Percentiles rank a stretch among this genome's conserved stretches.
These are phyloP conservation scores for Pseudonectria buxi DNA, from an alignment of 2,329 filamentous ascomycete species.

Conservation along the genomic window DNA sequence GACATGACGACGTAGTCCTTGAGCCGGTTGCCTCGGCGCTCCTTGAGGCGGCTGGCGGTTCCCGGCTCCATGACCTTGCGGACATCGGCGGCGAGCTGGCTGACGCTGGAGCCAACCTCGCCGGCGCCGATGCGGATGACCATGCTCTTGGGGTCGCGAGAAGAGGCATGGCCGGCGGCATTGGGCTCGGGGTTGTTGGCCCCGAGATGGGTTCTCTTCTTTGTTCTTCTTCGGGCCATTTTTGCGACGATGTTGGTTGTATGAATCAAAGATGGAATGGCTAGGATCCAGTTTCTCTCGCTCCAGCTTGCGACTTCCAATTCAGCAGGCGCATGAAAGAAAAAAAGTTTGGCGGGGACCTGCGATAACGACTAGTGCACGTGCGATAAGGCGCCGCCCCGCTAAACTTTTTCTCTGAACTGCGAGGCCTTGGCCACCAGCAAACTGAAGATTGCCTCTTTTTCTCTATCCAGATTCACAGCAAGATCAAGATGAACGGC, in stretches of 20 bases:
- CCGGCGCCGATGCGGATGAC: slow-evolving; percentile 94
- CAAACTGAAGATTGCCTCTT: slow-evolving; percentile 3
- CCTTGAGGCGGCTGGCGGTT: slow-evolving; percentile 82
- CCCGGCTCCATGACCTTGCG: slow-evolving; percentile 92
- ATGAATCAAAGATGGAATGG: slow-evolving; percentile 5
- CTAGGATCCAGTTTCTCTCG: slow-evolving; percentile 1
- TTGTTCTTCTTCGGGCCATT: slow-evolving; percentile 77
- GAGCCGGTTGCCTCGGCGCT: slow-evolving; percentile 79
- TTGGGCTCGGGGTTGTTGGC: slow-evolving; percentile 54
- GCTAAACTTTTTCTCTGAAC: slow-evolving; percentile 25
- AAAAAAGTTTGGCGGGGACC: slow-evolving; percentile 29
- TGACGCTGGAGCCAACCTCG: slow-evolving; percentile 85
- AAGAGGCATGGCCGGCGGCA: slow-evolving; percentile 53
- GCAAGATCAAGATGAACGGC: slow-evolving; percentile 26
- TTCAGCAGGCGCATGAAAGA: slow-evolving; percentile 22
- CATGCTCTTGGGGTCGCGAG: slow-evolving; percentile 85
- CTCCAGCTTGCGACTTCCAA: not conserved
- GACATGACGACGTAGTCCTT: slow-evolving; percentile 95
- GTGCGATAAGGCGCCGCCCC: slow-evolving; percentile 26
- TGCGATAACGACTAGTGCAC: slow-evolving; percentile 28
- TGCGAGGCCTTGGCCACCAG: too few relatives aligned
- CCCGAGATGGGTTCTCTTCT: slow-evolving; percentile 81
- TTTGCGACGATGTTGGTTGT: slow-evolving; percentile 2
- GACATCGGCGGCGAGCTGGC: slow-evolving; percentile 86
- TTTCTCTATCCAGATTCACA: slow-evolving; percentile 2